Base-by-base conservation (phyloP, 2,329 filamentous ascomycete genomes). In the Arachnomyces sp. region DNA sequence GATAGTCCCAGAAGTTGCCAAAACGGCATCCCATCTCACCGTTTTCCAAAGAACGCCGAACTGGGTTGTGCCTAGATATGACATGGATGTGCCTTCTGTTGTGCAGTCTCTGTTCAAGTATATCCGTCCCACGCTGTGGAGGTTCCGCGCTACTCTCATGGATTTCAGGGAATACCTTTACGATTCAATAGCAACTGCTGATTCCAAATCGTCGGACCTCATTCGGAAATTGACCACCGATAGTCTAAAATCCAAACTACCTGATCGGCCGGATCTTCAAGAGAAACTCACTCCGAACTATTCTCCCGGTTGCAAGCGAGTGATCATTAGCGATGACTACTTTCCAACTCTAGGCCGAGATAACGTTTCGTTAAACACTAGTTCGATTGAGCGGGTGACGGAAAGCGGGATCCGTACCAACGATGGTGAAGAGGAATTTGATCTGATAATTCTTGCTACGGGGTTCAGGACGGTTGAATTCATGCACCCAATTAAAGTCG, bases 381-480 rank as follows among this genome's bases (percentile, higher is more conserved):
- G 60, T 3, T 52, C 52, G 0, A 78, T 79, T 44, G 51, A 61
- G 9, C 53, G 57, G 4, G 68, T 78, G 36, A 69, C 67, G 0
- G 58, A 58, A 3, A 65, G 54, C 0, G 71, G 72, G 0, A 67
- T 80, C 36, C 21, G 21, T 9, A 59, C 68, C 16, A 64, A 74
- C 0, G 63, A 60, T 2, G 66, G 60, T 2, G 62, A 63, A n/a
- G 55, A 67, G 32, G 65, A 72, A 14, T 73, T 72, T 50, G 76
- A 80, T 49, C 54, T 78, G 13, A 65, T 80, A 11, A 60, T 80
- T 16, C 65, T 74, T 6, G 77, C 77, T 1, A 80, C 76, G 0
- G 77, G 77, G 0, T 80, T 80, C 61, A 64, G 69, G 16, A 73
- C 76, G 0, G 67, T 73, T 0, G 70, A 79, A 34, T 80, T 80